Evolutionary conservation across 1,284 basidiomycete genomes (phyloP), one percentile per base, ranked within the genome.

Genomic region (Tilletiaria anomala): DNA sequence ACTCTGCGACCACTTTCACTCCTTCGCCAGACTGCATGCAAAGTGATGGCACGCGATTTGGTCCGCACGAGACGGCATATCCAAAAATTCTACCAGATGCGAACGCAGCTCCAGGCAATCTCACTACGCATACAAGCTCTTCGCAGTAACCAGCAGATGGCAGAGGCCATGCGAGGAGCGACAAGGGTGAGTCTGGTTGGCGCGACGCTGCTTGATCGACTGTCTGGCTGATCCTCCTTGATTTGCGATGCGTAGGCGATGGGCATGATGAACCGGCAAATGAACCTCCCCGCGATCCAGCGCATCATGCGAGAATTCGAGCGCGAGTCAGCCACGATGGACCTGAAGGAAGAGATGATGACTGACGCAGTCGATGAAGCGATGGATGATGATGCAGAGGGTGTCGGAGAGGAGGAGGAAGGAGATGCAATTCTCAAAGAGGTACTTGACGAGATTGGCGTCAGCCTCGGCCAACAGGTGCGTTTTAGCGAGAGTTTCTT

Each of bases 301-400:
- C 78, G 79, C 40, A 96, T 97, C 65, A 88, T 97, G 82, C 83
- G 81, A 56, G 91, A 99, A 37, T 99, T 99, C 56, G 91, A 97
- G 72, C 82, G 80, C 60, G 93, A 99, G 70, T 91, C 82, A 51
- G 79, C 83, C 8, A 84, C 82, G 67, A 99, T 99, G 93, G 91
- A 97, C 69, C 97, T 99, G 93, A 97, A 96, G 70, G 93, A 96
- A 70, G 91, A 94, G 68, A 93, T 97, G 83, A 97, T 97, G 91
- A 85, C 82, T 29, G 93, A 97, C 49, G 83, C 89, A 1, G 83
- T 97, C 6, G 93, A 97, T 70, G 91, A 94, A 61, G 89, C 88
- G 29, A 96, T 97, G 87, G 88, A 93, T 59, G 85, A 60, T 53
- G 89, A 89, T 40, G 46, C 43, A 4, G 62, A 65, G 26, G 89